These are phyloP conservation scores for Inga oerstediana DNA, from an alignment of 306 rosid genomes.

Conservation along the genomic window DNA sequence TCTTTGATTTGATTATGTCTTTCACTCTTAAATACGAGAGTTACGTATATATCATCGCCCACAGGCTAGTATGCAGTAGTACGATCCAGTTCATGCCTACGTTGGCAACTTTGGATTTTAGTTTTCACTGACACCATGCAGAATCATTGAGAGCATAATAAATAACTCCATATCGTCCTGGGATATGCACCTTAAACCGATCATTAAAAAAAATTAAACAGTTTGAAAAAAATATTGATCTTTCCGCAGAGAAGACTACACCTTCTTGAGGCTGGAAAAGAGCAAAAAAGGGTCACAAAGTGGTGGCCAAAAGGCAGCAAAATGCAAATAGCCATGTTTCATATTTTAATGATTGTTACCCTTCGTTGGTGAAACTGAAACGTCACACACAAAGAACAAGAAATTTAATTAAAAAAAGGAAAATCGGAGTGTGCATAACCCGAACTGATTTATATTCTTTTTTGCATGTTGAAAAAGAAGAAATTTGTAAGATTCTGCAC, in stretches of 20 bases:
- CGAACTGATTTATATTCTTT: conserved; percentile 52
- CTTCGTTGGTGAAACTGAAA: conserved; percentile 29
- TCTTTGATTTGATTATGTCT: not conserved
- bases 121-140: not conserved
- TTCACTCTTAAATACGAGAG: not conserved
- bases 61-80: not conserved
- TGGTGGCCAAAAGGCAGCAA: not conserved
- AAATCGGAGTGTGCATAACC: conserved; percentile 19
- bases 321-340: conserved; percentile 24
- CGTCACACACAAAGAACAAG: conserved; percentile 19
- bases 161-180: not conserved
- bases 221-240: not conserved
- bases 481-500: conserved; percentile 54
- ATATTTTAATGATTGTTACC: conserved; percentile 20
- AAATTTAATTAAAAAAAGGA: not conserved
- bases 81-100: not conserved
- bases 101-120: conserved; percentile 3
- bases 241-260: not conserved
- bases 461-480: conserved; percentile 79
- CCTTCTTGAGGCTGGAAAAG: not conserved
- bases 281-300: not conserved
- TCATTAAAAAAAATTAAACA: not conserved
- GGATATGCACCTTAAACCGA: too few species aligned
- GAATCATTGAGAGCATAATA: not conserved
- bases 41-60: not conserved